Evolutionary conservation across 176 grass and related monocot genomes (phyloP), one percentile per base, ranked within the genome.

Genomic region (Neostapfia colusana): DNA sequence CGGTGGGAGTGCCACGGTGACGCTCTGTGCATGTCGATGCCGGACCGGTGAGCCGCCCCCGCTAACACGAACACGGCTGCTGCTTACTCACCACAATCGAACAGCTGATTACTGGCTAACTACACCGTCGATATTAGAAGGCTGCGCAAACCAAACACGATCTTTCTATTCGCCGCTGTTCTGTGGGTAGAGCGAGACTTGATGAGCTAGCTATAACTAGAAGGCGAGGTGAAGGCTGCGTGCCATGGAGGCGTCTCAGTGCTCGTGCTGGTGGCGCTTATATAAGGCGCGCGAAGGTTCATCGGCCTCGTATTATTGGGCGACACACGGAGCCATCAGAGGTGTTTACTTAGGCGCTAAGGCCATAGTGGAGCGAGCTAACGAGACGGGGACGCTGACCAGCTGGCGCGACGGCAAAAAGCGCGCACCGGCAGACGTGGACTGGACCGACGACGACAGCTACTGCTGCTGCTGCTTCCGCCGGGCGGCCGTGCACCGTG

Each of bases 21-120:
- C 49, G 86, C 84, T 72, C 86, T 79, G 80, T n/a, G 86, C 92
- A 95, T 95, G 50, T 95, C 89, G 89, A 26, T 82, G 80, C 42
- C 58, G 74, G 60, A 80, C 67, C 74, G 63, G 79, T 68, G 44
- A 54, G 62, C 62, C 68, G 55, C 68, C 67, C 15, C 64, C 65
- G 43, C 42, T 46, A n/a, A 56, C 55, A 46, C 65, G 27, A 14
- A 11, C 10, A 11, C 42, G 41, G 13, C 50, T 54, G 27, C 34
- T 63, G 35, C 51, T 42, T 17, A 31, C 44, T 49, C 44, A 55
- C 31, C 45, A 48, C 71, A 58, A 31, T 31, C 31, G 3, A n/a
- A 42, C 14, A 45, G 41, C 63, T 84, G 37, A 16, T 65, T 63
- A 77, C 12, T 6, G 5, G 26, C 46, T 48, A 10, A 18, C 24